Conservation (phyloP, 495 filamentous ascomycete genomes). For the Annulohypoxylon moriforme region DNA sequence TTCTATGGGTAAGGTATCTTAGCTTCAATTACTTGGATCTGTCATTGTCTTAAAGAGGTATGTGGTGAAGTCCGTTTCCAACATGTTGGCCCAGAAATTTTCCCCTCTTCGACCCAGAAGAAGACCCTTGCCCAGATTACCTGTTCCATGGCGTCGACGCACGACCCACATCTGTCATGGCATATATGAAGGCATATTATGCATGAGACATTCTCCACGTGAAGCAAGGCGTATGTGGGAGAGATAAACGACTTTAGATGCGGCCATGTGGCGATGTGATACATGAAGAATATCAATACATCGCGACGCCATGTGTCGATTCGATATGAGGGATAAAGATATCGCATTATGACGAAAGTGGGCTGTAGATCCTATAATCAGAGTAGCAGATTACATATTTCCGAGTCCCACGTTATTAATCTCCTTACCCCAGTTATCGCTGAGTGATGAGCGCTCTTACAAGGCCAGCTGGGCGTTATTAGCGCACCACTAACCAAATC, state of each 20-base stretch:
- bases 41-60: neutral
- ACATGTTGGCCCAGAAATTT: neutral
- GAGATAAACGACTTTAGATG: neutral
- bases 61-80: neutral
- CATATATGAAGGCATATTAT: constrained; percentile 26
- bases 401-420: constrained; percentile 3
- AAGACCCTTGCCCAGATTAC: neutral
- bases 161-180: constrained; percentile 11
- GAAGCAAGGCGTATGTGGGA: neutral
- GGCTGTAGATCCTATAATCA: constrained; percentile 4
- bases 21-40: neutral
- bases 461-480: neutral
- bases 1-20: constrained; percentile 20
- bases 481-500: constrained; percentile 29
- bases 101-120: neutral
- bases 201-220: constrained; percentile 12
- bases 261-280: neutral
- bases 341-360: neutral
- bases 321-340: neutral
- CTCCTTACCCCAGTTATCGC: constrained; percentile 17
- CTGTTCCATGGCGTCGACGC: neutral
- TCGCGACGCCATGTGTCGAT: neutral
- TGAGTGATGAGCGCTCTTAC: neutral
- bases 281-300: neutral
- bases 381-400: constrained; percentile 1